Conservation (phyloP, 192 early-diverging fungal species). For the Phycomyces nitens region DNA sequence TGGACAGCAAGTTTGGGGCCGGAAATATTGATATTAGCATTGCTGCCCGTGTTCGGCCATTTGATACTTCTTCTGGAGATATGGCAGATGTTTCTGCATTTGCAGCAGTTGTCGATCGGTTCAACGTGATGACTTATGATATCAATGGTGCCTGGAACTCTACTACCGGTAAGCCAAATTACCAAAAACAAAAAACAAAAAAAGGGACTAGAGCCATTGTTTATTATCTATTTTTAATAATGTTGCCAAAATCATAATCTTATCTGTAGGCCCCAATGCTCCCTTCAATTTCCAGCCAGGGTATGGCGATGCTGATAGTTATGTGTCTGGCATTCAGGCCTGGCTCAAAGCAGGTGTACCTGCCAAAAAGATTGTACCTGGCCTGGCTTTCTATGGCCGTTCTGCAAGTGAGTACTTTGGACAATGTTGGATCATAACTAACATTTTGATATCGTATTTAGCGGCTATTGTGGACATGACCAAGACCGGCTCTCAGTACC, state of each 20-base stretch:
- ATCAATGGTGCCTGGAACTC: conserved; percentile 58
- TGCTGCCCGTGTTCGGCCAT: conserved; percentile 60
- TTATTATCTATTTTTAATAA: conserved; percentile 31
- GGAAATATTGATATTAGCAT: conserved; percentile 54
- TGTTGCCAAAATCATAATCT: neutral
- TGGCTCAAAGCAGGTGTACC: conserved; percentile 62
- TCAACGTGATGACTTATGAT: conserved; percentile 71
- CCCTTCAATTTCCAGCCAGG: conserved; percentile 34
- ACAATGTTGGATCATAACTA: no score
- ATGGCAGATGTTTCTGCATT: conserved; percentile 57
- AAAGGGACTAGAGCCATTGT: no score
- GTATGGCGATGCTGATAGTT: conserved; percentile 39
- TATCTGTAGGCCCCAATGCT: conserved; percentile 43
- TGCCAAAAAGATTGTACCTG: conserved; percentile 55
- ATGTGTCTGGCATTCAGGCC: conserved; percentile 43
- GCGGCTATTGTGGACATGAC: conserved; percentile 33
- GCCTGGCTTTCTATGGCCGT: conserved; percentile 62
- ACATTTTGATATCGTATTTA: no score
- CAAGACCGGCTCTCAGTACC: conserved; percentile 29
- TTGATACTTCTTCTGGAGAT: conserved; percentile 49
- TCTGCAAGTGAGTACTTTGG: conserved; percentile 29
- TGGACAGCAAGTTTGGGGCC: conserved; percentile 40
- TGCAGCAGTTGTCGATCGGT: conserved; percentile 53
- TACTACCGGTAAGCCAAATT: conserved; percentile 40
- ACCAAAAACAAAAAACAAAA: no score